These are phyloP conservation scores for Escallonia rubra DNA, from an alignment of 129 eudicot species.

Conservation along the genomic window DNA sequence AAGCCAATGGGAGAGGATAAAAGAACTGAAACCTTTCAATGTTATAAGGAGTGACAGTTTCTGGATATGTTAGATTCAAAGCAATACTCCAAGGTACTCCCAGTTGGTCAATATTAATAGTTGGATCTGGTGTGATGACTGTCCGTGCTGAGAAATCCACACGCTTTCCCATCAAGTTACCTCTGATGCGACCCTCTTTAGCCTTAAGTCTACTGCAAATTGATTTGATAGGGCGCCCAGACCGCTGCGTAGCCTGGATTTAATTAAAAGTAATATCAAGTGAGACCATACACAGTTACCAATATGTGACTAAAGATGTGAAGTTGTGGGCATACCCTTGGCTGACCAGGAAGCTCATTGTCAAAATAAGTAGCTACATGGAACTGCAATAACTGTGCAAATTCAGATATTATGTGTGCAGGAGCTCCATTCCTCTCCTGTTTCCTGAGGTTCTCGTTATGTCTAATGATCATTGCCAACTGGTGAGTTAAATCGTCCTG, in stretches of 20 bases:
- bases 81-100: constrained; percentile 99
- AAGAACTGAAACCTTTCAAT: constrained; percentile 66
- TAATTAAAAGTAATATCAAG: background rate
- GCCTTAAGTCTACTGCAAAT: constrained; percentile 95
- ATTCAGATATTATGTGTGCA: constrained; percentile 94
- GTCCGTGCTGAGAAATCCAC: constrained; percentile 98
- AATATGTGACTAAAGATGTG: background rate
- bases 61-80: constrained; percentile 90
- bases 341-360: constrained; percentile 97
- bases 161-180: constrained; percentile 96
- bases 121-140: constrained; percentile 97
- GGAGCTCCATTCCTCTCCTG: constrained; percentile 99
- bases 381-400: constrained; percentile 92
- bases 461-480: constrained; percentile 92
- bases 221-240: constrained; percentile 97
- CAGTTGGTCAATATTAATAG: constrained; percentile 84
- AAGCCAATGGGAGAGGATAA: background rate
- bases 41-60: constrained; percentile 95
- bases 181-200: constrained; percentile 92
- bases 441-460: constrained; percentile 80
- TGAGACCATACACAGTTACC: background rate
- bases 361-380: constrained; percentile 96
- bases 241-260: constrained; percentile 85
- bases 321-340: constrained; percentile 54
- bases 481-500: constrained; percentile 99